Percentiles rank a stretch among this genome's conserved stretches.
Conservation (phyloP, 2,329 filamentous ascomycete species). For the Exophiala oligosperma region DNA sequence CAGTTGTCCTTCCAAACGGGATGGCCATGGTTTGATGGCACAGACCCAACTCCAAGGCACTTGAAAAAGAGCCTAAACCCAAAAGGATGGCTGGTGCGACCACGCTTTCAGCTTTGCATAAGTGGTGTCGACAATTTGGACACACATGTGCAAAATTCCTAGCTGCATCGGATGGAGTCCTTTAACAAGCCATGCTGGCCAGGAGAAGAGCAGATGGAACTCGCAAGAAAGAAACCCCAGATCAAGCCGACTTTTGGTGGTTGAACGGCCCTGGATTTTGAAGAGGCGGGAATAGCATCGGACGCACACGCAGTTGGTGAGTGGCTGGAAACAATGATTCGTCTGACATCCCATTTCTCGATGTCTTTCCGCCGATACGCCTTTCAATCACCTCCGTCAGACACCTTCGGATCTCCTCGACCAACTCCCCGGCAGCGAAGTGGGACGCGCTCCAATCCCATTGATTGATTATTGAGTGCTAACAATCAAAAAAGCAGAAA, state of each 20-base stretch:
- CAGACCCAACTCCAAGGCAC: neutral
- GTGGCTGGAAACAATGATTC: neutral
- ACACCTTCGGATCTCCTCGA: neutral
- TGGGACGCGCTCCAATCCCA: neutral
- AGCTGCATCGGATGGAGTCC: too few relatives aligned
- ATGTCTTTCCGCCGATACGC: neutral
- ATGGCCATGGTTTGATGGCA: slow-evolving; percentile 1
- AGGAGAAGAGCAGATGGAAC: too few relatives aligned
- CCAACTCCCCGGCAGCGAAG: neutral
- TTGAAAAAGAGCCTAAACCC: slow-evolving; percentile 15
- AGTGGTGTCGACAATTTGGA: neutral
- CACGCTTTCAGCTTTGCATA: slow-evolving; percentile 17
- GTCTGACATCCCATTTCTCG: neutral
- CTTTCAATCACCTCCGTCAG: neutral
- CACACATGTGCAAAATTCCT: neutral
- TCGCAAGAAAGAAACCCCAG: too few relatives aligned
- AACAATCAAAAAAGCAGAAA: neutral
- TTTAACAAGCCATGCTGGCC: too few relatives aligned
- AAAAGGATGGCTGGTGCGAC: slow-evolving; percentile 19
- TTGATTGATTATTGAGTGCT: neutral
- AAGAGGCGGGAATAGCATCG: too few relatives aligned
- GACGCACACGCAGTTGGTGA: neutral
- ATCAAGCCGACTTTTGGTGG: too few relatives aligned
- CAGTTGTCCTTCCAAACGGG: neutral
- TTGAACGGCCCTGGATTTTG: too few relatives aligned